Percentiles rank a stretch among this genome's conserved stretches.
These are phyloP conservation scores for Raphanus raphanistrum DNA, from an alignment of 345 rosid genomes.

Conservation along the genomic window DNA sequence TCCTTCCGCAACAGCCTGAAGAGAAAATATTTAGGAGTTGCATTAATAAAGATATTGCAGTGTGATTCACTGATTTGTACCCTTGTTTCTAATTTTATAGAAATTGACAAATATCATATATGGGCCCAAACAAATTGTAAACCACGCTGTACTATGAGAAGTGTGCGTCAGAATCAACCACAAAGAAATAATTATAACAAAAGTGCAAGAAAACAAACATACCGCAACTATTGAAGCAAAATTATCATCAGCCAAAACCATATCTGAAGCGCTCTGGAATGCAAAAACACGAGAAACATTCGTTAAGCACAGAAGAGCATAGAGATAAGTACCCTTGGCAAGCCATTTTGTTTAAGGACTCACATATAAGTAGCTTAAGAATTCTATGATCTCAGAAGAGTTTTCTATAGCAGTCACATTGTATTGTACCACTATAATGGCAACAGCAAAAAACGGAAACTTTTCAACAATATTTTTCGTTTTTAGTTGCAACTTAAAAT, in stretches of 20 bases:
- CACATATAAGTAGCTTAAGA: neutral
- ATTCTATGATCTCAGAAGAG: conserved; percentile 22
- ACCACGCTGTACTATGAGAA: neutral
- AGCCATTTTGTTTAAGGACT: conserved; percentile 5
- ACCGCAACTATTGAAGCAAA: conserved; percentile 98
- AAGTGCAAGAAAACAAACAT: conserved; percentile 33
- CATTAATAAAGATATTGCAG: conserved; percentile 1
- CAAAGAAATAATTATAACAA: conserved; percentile 11
- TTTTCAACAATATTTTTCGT: neutral
- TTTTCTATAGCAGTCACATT: neutral
- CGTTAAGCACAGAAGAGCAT: conserved; percentile 17
- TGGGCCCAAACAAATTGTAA: neutral
- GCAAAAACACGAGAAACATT: conserved; percentile 29
- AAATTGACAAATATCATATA: conserved; percentile 2
- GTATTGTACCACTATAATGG: conserved; percentile 14
- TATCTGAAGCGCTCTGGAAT: conserved; percentile 96
- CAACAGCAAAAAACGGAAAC: neutral
- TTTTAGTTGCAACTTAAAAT: conserved; percentile 1
- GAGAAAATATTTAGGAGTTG: conserved; percentile 30
- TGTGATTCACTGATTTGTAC: conserved; percentile 30
- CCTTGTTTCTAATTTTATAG: neutral
- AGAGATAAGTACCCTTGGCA: neutral
- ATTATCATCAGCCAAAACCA: conserved; percentile 99
- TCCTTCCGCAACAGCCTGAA: conserved; percentile 99
- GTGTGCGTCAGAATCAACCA: conserved; percentile 22